Conservation (phyloP, 768 basidiomycete genomes). For the Piloderma croceum region DNA sequence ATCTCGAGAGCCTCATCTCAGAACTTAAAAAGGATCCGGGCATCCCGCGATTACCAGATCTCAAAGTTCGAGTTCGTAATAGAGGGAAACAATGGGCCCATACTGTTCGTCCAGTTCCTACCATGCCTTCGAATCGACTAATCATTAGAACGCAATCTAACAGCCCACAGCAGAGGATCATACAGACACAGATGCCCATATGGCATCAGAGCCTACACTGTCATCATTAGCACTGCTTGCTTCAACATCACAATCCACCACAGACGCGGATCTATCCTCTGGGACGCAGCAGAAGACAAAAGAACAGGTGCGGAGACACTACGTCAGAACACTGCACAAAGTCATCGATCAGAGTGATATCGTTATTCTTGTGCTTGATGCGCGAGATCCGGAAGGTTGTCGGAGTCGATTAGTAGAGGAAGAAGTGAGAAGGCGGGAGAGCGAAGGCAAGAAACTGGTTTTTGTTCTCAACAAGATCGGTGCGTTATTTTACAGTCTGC, state of each 20-base stretch:
- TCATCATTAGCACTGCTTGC: slow-evolving; percentile 54
- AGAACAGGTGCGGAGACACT: slow-evolving; percentile 66
- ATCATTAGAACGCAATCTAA: slow-evolving; percentile 6
- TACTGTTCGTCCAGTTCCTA: slow-evolving; percentile 27
- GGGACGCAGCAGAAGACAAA: slow-evolving; percentile 43
- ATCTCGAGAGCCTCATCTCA: slow-evolving; percentile 30
- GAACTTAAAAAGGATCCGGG: slow-evolving; percentile 89
- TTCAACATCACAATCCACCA: slow-evolving; percentile 22
- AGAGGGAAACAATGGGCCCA: slow-evolving; percentile 43
- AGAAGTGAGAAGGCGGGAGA: slow-evolving; percentile 80
- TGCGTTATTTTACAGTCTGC: slow-evolving; percentile 30
- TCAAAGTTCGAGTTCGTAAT: slow-evolving; percentile 53
- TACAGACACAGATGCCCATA: slow-evolving; percentile 51
- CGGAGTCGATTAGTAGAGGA: slow-evolving; percentile 90
- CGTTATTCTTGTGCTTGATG: slow-evolving; percentile 84
- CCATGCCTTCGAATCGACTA: slow-evolving; percentile 1
- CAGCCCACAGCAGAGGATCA: slow-evolving; percentile 20
- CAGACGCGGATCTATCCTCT: slow-evolving; percentile 11
- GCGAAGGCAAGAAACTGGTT: slow-evolving; percentile 86
- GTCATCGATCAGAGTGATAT: slow-evolving; percentile 94
- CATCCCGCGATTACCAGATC: slow-evolving; percentile 72
- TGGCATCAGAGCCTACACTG: slow-evolving; percentile 71
- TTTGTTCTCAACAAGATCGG: slow-evolving; percentile 98
- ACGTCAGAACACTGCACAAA: slow-evolving; percentile 77
- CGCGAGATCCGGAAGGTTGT: slow-evolving; percentile 92